A percentile compares a stretch with the other conserved stretches of the same genome.
Evolutionary conservation across 2,329 filamentous ascomycete species (phyloP).

Genomic region (Neophaeococcomyces aloes): DNA sequence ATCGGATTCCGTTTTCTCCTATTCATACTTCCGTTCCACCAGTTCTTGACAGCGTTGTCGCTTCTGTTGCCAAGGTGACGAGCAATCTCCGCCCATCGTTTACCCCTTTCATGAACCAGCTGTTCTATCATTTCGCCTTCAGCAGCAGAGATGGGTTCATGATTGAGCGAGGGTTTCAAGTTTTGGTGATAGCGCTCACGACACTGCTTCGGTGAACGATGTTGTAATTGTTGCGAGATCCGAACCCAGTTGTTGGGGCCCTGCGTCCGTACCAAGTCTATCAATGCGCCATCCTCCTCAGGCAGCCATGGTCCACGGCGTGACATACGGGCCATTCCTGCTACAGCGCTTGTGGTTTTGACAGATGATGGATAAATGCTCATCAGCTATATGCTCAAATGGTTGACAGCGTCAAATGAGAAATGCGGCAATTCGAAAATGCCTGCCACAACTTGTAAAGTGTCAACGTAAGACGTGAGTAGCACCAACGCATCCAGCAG

Average conservation of each 20-base stretch:
- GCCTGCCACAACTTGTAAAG: too few species aligned
- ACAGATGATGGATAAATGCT: too few species aligned
- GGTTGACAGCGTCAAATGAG: too few species aligned
- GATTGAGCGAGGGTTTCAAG: conserved; percentile 64
- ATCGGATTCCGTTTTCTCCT: conserved; percentile 32
- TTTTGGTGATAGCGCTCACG: conserved; percentile 92
- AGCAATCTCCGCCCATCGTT: conserved; percentile 89
- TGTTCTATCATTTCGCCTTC: conserved; percentile 65
- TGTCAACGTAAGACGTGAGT: too few species aligned
- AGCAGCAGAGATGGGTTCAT: conserved; percentile 59
- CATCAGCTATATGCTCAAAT: too few species aligned
- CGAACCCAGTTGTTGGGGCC: conserved; percentile 82
- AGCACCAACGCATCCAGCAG: too few species aligned
- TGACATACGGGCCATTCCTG: conserved; percentile 40
- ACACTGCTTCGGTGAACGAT: conserved; percentile 85
- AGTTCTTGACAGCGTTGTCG: conserved; percentile 95
- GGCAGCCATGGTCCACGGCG: conserved; percentile 76
- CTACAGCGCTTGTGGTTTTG: too few species aligned
- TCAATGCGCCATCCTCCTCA: conserved; percentile 60
- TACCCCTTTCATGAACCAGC: conserved; percentile 67
- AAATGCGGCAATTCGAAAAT: too few species aligned
- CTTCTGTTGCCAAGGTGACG: conserved; percentile 70
- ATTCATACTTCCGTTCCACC: conserved; percentile 93
- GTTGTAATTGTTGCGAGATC: conserved; percentile 64
- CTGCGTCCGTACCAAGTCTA: conserved; percentile 59